Evolutionary conservation across 169 alveolate species (phyloP), one percentile per base, ranked within the genome.

Genomic region (Cryptosporidium ubiquitum): DNA sequence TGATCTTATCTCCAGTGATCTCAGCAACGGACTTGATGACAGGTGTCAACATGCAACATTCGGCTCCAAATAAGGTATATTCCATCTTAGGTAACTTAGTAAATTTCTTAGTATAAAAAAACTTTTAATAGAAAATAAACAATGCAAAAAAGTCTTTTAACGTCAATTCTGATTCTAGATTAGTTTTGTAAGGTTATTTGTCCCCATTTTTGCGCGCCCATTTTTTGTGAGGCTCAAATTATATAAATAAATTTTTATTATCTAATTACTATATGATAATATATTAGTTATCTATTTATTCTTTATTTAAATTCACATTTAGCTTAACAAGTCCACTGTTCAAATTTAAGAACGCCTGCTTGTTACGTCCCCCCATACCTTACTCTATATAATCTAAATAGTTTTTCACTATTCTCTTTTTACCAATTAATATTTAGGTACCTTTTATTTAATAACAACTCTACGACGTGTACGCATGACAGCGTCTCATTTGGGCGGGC

Each of bases 21-120:
- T 79, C 75, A 3, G 89, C 89, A 40, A 79, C 89, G 4, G 79
- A 61, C 51, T 33, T 42, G 26, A 79, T 79, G 26, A 64, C 74
- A 6, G 75, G 23, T 40, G 5, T 47, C 64, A 79, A 37, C 12
- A 79, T 75, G n/a, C 89, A 79, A 4, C 20, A 44, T 5, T 79
- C 75, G 26, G 3, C 0, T 23, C 64, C 71, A 40, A 58, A 79
- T 44, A 79, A 40, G 7, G 42, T 57, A 47, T 39, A 39, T 5
- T 39, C 69, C 44, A 42, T 79, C 37, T 23, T 35, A 16, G 60
- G n/a, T 39, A 23, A 55, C 37, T 55, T n/a, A 23, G 66, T 26
- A 0, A 55, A 23, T 20, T 3, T 2, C 16, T 26, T n/a, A 0
- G 14, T 55, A 0, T 20, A 55, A n/a, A 55, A 3, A n/a, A 23